These are phyloP conservation scores for Herpetomonas samuelpessoai DNA, from an alignment of 208 protist species.

Conservation along the genomic window DNA sequence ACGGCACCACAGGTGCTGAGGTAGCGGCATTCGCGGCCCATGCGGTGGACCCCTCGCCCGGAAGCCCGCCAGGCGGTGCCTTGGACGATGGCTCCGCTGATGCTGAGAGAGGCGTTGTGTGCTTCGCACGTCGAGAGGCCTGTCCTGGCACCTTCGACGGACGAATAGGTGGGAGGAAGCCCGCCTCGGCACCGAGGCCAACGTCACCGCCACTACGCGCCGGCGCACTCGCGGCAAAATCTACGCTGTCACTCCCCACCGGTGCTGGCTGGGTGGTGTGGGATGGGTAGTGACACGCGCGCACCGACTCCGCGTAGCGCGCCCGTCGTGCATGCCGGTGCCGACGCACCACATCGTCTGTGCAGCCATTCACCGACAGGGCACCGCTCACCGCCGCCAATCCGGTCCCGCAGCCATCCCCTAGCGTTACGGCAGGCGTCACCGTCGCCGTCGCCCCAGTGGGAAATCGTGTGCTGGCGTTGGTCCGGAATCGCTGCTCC, in stretches of 20 bases:
- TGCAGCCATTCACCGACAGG: too few relatives aligned
- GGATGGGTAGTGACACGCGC: background rate
- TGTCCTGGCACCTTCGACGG: too few relatives aligned
- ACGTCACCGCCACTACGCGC: background rate
- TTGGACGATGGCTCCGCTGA: too few relatives aligned
- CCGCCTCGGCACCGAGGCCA: background rate
- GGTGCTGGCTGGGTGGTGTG: background rate
- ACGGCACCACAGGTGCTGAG: too few relatives aligned
- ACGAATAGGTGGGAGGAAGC: background rate
- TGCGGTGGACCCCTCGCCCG: too few relatives aligned
- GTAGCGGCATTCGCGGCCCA: too few relatives aligned
- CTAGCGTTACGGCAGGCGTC: background rate
- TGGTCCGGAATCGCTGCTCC: slow-evolving; percentile 12
- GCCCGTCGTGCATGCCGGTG: background rate
- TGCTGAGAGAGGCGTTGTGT: too few relatives aligned
- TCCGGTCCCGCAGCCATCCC: background rate
- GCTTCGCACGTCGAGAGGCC: too few relatives aligned
- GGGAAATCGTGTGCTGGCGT: slow-evolving; percentile 5
- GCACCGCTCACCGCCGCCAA: background rate
- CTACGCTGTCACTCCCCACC: background rate
- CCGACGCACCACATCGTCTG: background rate
- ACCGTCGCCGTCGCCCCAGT: too few relatives aligned
- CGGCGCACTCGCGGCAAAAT: background rate
- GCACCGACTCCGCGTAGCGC: background rate
- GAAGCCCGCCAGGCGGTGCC: too few relatives aligned